phyloP scores from a whole-genome alignment of 257 asterid species.

The Echium plantagineum region DNA sequence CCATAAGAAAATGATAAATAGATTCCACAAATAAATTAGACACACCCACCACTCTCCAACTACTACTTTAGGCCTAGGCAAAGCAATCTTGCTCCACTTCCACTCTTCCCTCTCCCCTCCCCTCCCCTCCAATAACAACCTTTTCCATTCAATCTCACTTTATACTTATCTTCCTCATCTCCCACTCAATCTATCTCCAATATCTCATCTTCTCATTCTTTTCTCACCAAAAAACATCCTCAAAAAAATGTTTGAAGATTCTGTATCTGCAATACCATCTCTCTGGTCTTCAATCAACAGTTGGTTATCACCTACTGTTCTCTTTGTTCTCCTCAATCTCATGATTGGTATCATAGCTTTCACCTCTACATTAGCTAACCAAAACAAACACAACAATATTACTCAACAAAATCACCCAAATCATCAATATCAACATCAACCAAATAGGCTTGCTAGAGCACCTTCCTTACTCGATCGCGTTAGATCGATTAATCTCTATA shows the following conservation, averaged over 20 bases:
- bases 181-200: too few species aligned
- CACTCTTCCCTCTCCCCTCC: too few species aligned
- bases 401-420: constrained; percentile 5
- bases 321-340: constrained; percentile 66
- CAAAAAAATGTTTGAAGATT: constrained; percentile 51
- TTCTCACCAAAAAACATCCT: background rate
- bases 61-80: too few species aligned
- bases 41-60: too few species aligned
- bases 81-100: too few species aligned
- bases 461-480: constrained; percentile 67
- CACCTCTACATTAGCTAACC: constrained; percentile 46
- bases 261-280: constrained; percentile 53
- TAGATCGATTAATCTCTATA: constrained; percentile 41
- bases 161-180: too few species aligned
- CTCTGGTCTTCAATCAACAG: constrained; percentile 73
- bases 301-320: constrained; percentile 82
- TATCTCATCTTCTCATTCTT: too few species aligned
- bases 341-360: constrained; percentile 69
- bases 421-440: too few species aligned
- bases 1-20: too few species aligned
- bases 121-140: too few species aligned
- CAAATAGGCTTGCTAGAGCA: constrained; percentile 24
- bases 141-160: too few species aligned
- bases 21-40: too few species aligned
- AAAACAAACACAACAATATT: constrained; percentile 25